Base-by-base conservation (phyloP, 352 stramenopile genomes). In the Phytophthora agathidicida region DNA sequence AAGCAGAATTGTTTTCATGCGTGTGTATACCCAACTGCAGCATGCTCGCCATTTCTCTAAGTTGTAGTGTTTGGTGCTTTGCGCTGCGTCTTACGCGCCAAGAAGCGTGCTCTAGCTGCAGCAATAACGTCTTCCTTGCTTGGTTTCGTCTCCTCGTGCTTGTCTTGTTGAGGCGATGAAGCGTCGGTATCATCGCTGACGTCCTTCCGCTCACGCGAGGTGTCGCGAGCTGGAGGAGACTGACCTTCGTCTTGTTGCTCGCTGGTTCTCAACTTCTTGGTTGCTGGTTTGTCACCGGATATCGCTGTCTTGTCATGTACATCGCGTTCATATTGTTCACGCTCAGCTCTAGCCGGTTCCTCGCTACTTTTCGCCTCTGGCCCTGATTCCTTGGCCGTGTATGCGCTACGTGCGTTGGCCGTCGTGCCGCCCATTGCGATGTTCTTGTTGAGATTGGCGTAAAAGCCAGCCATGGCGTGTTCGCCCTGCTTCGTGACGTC, bases 391-490 rank as follows among this genome's bases (percentile, higher is more conserved):
- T 69, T 70, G 10, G 78, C 71, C 0, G 91, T 97, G 75, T 97
- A 97, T 2, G 85, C 83, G 58, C 88, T 97, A 4, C 70, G 80
- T 3, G 87, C 76, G 38, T 92, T 80, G 7, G 71, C 51, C 0
- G 81, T 77, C 14, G 87, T 77, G 14, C 86, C 86, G 31, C 91
- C 91, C 91, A 97, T 97, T 9, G 87, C 85, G 61, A 97, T 93
- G 63, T 97, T 97, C 67, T 95, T 96, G 37, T 87, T 96, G 30
- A 97, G 60, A 58, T 96, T 97, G 11, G 88, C 80, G 64, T 97
- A 97, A 64, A 97, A 97, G 9, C 82, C 81, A 22, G 83, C 81
- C 81, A 97, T 94, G 17, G 81, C 87, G 51, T 83, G 54, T 36
- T 76, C 72, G 13, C 75, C 78, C 16, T 86, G 83, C 68, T 90